Conservation (phyloP, 495 filamentous ascomycete species). For the Daldinia concentrica region DNA sequence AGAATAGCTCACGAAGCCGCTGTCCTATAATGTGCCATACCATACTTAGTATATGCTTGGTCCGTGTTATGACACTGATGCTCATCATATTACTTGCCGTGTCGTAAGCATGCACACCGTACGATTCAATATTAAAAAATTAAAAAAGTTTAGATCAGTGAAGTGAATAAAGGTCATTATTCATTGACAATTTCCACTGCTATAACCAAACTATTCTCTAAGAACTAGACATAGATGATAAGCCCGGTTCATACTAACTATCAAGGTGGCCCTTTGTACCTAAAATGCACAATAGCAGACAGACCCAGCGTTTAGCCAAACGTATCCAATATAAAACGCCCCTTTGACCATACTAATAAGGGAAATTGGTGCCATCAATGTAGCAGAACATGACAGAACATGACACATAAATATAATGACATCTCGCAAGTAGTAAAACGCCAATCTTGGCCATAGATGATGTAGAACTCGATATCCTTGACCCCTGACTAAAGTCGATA, state of each 20-base stretch:
- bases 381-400: not conserved
- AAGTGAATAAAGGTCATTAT: not conserved
- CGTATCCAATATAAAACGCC: slow-evolving; percentile 8
- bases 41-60: not conserved
- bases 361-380: not conserved
- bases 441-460: not conserved
- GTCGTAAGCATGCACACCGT: no score
- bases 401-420: not conserved
- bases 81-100: no score
- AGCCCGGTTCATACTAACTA: not conserved
- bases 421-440: not conserved
- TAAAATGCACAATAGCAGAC: not conserved
- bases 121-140: no score
- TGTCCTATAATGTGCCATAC: not conserved
- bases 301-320: not conserved
- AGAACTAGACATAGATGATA: not conserved
- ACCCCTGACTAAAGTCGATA: not conserved
- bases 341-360: not conserved
- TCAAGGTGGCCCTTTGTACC: not conserved
- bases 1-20: not conserved
- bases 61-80: not conserved
- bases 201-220: not conserved
- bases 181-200: not conserved
- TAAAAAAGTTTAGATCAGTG: not conserved
- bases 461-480: not conserved